Evolutionary conservation across 1,284 basidiomycete species (phyloP).

Genomic region (Testicularia cyperi): DNA sequence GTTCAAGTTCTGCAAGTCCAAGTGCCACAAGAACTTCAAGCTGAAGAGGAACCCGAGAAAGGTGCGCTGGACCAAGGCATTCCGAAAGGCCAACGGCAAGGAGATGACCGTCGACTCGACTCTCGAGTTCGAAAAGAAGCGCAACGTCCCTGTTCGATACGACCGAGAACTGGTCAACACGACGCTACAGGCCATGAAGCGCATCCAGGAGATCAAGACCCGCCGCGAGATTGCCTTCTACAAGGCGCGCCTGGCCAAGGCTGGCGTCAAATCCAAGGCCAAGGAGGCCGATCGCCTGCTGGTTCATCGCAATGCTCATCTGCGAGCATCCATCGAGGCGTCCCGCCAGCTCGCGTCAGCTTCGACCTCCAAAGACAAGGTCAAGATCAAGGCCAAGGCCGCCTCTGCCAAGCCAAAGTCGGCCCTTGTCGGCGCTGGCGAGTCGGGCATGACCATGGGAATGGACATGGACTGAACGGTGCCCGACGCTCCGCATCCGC

Average conservation of each 20-base stretch:
- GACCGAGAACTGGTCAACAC: conserved; percentile 89
- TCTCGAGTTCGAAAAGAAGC: conserved; percentile 97
- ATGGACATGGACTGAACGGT: conserved; percentile 38
- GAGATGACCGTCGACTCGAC: conserved; percentile 99
- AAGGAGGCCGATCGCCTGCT: conserved; percentile 50
- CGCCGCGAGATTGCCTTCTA: conserved; percentile 93
- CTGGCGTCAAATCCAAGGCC: conserved; percentile 49
- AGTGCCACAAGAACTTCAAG: conserved; percentile 65
- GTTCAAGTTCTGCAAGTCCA: conserved; percentile 57
- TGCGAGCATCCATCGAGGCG: conserved; percentile 45
- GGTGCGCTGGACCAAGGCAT: conserved; percentile 99
- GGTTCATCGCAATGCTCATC: conserved; percentile 53
- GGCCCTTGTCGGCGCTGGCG: conserved; percentile 41
- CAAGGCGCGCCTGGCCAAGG: conserved; percentile 56
- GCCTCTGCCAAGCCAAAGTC: conserved; percentile 36
- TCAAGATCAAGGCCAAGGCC: conserved; percentile 46
- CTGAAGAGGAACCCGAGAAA: conserved; percentile 99
- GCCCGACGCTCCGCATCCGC: too few relatives aligned
- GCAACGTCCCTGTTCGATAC: conserved; percentile 96
- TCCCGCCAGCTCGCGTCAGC: conserved; percentile 14
- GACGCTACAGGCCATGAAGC: conserved; percentile 96
- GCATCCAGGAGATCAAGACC: conserved; percentile 87
- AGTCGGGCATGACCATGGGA: conserved; percentile 43
- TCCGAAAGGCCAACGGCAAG: conserved; percentile 97
- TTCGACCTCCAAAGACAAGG: conserved; percentile 28